A percentile compares a stretch with the other conserved stretches of the same genome.
phyloP scores from a whole-genome alignment of 768 basidiomycete species.

The Pleurotus tuber-regium region DNA sequence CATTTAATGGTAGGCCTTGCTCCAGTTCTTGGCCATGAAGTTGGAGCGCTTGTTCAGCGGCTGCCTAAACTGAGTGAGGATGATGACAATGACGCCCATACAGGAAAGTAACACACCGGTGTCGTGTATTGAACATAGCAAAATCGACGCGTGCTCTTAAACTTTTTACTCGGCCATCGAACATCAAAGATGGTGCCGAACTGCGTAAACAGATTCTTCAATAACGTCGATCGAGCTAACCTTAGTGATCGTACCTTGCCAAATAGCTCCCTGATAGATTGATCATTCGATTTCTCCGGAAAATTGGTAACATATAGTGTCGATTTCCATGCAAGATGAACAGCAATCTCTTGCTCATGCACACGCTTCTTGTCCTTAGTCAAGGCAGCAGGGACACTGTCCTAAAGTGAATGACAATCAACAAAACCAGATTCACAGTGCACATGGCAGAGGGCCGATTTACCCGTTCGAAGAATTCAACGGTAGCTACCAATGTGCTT shows the following conservation, averaged over 20 bases:
- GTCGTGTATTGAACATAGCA: slow-evolving; percentile 91
- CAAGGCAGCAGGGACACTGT: slow-evolving; percentile 79
- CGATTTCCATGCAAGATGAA: slow-evolving; percentile 90
- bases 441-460: slow-evolving; percentile 15
- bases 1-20: slow-evolving; percentile 64
- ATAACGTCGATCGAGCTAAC: too few species aligned
- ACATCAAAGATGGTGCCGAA: slow-evolving; percentile 92
- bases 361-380: slow-evolving; percentile 95
- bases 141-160: slow-evolving; percentile 87
- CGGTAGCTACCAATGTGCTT: slow-evolving; percentile 68
- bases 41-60: slow-evolving; percentile 76
- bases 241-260: slow-evolving; percentile 65
- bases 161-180: slow-evolving; percentile 98
- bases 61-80: slow-evolving; percentile 33
- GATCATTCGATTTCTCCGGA: slow-evolving; percentile 80
- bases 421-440: neutral
- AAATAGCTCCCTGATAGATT: slow-evolving; percentile 72
- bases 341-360: slow-evolving; percentile 70
- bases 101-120: slow-evolving; percentile 51
- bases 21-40: slow-evolving; percentile 77
- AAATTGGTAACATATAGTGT: slow-evolving; percentile 97
- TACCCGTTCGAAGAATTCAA: slow-evolving; percentile 80
- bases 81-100: neutral
- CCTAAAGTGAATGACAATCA: slow-evolving; percentile 38
- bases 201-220: slow-evolving; percentile 46